These are phyloP conservation scores for Porcisia hertigi DNA, from an alignment of 208 protist genomes.

Conservation along the genomic window DNA sequence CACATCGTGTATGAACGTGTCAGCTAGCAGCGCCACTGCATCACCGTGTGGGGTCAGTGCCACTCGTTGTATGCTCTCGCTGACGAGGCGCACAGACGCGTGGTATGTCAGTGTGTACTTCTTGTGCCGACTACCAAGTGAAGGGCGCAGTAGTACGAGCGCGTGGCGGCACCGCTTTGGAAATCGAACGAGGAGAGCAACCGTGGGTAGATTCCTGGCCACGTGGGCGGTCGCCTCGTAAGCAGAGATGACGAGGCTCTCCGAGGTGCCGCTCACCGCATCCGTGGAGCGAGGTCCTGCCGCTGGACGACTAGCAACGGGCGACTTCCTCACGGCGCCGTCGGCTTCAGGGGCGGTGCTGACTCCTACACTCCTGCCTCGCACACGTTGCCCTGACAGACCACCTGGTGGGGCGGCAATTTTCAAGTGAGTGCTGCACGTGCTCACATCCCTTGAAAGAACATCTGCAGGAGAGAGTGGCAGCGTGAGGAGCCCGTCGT, in stretches of 20 bases:
- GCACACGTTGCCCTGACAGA: background rate
- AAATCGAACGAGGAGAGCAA: constrained; percentile 16
- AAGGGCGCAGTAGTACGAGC: constrained; percentile 24
- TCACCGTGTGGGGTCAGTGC: constrained; percentile 17
- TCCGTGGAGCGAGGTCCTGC: background rate
- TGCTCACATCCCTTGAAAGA: constrained; percentile 18
- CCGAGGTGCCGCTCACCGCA: background rate
- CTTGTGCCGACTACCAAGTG: background rate
- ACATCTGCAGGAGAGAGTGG: constrained; percentile 9
- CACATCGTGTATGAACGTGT: background rate
- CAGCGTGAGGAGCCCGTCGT: background rate
- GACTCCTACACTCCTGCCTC: background rate
- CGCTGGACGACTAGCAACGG: background rate
- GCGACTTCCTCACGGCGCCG: background rate
- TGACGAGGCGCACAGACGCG: constrained; percentile 9
- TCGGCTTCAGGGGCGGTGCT: background rate
- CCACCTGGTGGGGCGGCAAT: background rate
- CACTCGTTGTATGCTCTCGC: constrained; percentile 21
- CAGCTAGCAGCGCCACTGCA: constrained; percentile 7
- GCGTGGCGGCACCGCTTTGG: constrained; percentile 15
- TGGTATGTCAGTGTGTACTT: constrained; percentile 8
- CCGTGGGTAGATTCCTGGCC: constrained; percentile 23
- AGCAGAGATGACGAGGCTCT: background rate
- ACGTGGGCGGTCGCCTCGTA: background rate
- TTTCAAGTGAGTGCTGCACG: constrained; percentile 7